These are phyloP conservation scores for Stephanodiscus triporus DNA, from an alignment of 108 stramenopile genomes.

Conservation along the genomic window DNA sequence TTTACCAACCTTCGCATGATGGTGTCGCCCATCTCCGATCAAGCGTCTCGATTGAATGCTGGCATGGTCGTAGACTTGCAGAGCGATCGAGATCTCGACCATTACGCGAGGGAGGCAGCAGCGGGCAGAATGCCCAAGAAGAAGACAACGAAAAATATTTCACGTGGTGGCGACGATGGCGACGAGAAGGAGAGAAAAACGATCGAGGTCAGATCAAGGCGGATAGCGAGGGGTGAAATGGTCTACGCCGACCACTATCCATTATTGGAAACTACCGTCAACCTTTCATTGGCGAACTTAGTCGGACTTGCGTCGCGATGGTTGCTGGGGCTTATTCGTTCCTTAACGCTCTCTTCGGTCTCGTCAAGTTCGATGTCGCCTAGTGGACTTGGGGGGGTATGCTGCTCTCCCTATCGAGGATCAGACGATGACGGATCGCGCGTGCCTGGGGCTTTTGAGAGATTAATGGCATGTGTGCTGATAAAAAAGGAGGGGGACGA, in stretches of 20 bases:
- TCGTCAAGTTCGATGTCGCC: background rate
- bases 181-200: conserved; percentile 6
- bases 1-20: conserved; percentile 39
- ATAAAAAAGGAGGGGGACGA: conserved; percentile 44
- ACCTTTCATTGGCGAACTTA: conserved; percentile 19
- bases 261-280: conserved; percentile 28
- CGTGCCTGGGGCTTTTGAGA: conserved; percentile 32
- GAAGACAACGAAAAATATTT: background rate
- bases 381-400: conserved; percentile 18
- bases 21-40: conserved; percentile 20
- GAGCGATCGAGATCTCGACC: conserved; percentile 27
- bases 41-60: conserved; percentile 35
- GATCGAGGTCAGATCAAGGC: conserved; percentile 31
- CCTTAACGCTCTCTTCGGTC: conserved; percentile 24
- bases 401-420: conserved; percentile 41
- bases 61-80: conserved; percentile 47
- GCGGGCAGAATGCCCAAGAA: background rate
- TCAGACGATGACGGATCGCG: conserved; percentile 21
- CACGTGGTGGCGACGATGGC: background rate
- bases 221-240: conserved; percentile 28
- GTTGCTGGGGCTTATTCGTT: conserved; percentile 38
- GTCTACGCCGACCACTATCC: conserved; percentile 20
- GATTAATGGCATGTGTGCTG: conserved; percentile 43
- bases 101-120: conserved; percentile 6
- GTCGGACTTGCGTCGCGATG: conserved; percentile 34